Evolutionary conservation across 2,329 filamentous ascomycete genomes (phyloP).

Genomic region (Endoconidiophora laricicola): DNA sequence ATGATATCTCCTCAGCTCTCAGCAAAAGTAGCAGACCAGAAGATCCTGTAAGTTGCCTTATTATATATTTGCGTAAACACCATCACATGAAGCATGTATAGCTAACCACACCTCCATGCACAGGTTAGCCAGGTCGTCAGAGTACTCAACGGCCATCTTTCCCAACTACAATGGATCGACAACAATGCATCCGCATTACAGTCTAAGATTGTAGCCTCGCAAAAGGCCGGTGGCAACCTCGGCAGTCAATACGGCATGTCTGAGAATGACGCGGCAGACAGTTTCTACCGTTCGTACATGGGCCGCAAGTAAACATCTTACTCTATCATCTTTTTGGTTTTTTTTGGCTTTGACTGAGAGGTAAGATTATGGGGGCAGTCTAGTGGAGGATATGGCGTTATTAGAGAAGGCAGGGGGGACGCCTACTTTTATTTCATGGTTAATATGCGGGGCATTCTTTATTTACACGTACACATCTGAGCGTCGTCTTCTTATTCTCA

Average conservation of each 20-base stretch:
- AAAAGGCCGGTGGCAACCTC: slow-evolving; percentile 56
- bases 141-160: slow-evolving; percentile 83
- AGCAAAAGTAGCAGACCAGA: slow-evolving; percentile 80
- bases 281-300: slow-evolving; percentile 82
- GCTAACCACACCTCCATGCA: slow-evolving; percentile 6
- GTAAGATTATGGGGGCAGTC: background rate
- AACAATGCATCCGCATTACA: slow-evolving; percentile 66
- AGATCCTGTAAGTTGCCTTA: slow-evolving; percentile 52
- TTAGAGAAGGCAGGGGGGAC: background rate
- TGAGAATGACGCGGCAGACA: slow-evolving; percentile 61
- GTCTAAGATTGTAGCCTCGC: slow-evolving; percentile 64
- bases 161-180: slow-evolving; percentile 87
- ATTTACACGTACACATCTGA: no score
- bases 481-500: no score
- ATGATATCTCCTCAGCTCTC: slow-evolving; percentile 73
- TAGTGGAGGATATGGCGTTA: background rate
- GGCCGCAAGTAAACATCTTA: slow-evolving; percentile 40
- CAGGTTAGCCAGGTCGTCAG: slow-evolving; percentile 89
- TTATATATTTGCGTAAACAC: background rate
- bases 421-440: background rate
- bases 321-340: background rate
- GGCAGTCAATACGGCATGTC: slow-evolving; percentile 39
- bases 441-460: background rate
- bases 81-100: slow-evolving; percentile 4
- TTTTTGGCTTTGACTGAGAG: background rate